phyloP scores from a whole-genome alignment of 768 basidiomycete genomes.

The Lactarius pseudohatsudake region DNA sequence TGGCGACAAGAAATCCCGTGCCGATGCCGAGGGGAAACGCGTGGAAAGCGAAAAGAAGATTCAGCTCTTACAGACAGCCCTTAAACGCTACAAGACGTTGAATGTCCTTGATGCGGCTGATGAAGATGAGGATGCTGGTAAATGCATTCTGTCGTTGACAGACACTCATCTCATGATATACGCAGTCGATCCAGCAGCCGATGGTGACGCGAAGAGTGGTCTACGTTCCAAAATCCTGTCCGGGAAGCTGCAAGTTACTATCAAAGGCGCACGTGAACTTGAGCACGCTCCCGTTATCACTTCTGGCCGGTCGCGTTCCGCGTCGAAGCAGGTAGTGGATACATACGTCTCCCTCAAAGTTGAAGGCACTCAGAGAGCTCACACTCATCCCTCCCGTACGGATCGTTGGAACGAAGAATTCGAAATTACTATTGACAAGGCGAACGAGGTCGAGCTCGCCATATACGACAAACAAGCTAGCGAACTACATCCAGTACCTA shows the following conservation, averaged over 20 bases:
- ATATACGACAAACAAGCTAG: slow-evolving; percentile 90
- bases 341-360: slow-evolving; percentile 94
- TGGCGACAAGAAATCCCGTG: slow-evolving; percentile 93
- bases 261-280: slow-evolving; percentile 89
- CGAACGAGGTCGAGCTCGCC: slow-evolving; percentile 96
- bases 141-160: slow-evolving; percentile 28
- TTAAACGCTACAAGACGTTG: slow-evolving; percentile 95
- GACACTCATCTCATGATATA: neutral
- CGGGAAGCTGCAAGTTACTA: slow-evolving; percentile 84
- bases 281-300: slow-evolving; percentile 83
- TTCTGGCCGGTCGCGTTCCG: slow-evolving; percentile 63
- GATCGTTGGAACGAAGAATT: slow-evolving; percentile 99
- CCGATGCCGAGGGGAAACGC: slow-evolving; percentile 90
- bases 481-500: slow-evolving; percentile 79
- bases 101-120: slow-evolving; percentile 86
- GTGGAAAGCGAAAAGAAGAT: slow-evolving; percentile 97
- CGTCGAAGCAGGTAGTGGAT: slow-evolving; percentile 76
- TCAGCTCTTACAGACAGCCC: slow-evolving; percentile 83
- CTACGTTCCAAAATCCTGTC: slow-evolving; percentile 91
- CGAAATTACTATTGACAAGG: slow-evolving; percentile 94
- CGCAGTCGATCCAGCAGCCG: slow-evolving; percentile 30
- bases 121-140: slow-evolving; percentile 77
- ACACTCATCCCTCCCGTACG: slow-evolving; percentile 88
- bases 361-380: slow-evolving; percentile 90
- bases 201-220: slow-evolving; percentile 89